Percentiles rank a stretch among this genome's conserved stretches.
phyloP scores from a whole-genome alignment of 441 rosid genomes.

The Macaranga tanarius region DNA sequence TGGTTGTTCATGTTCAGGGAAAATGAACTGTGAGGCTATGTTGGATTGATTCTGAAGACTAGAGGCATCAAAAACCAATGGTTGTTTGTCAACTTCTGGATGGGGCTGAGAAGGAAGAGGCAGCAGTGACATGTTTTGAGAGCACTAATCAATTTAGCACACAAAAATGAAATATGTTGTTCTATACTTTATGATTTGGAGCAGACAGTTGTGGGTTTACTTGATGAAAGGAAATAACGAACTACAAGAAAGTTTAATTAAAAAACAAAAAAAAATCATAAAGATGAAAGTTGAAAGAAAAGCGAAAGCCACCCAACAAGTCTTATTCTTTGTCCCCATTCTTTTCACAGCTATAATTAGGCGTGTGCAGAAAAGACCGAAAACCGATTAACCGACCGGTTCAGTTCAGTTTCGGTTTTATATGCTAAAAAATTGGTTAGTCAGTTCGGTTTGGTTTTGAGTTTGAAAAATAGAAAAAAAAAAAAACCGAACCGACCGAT shows the following conservation, averaged over 20 bases:
- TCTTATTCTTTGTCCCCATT: conserved; percentile 15
- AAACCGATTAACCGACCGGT: too few relatives aligned
- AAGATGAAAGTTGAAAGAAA: conserved; percentile 22
- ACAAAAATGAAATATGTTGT: neutral
- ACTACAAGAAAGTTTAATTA: neutral
- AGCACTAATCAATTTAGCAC: neutral
- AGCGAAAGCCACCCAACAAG: conserved; percentile 23
- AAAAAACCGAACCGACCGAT: too few relatives aligned
- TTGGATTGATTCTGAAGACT: conserved; percentile 46
- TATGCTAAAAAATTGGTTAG: too few relatives aligned
- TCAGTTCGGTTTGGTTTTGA: too few relatives aligned
- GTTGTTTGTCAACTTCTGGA: neutral
- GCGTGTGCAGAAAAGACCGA: too few relatives aligned
- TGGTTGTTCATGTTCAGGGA: conserved; percentile 85
- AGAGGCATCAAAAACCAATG: conserved; percentile 54
- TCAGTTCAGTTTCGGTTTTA: too few relatives aligned
- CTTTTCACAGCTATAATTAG: too few relatives aligned
- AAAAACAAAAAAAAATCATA: too few relatives aligned
- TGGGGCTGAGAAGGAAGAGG: neutral
- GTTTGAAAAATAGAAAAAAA: too few relatives aligned
- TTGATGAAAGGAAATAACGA: conserved; percentile 1
- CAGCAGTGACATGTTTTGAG: conserved; percentile 13
- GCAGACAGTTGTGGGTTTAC: too few relatives aligned
- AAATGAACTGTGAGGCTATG: conserved; percentile 73
- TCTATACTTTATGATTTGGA: too few relatives aligned